These are phyloP conservation scores for Furcasterigmium furcatum DNA, from an alignment of 2,329 filamentous ascomycete genomes.

Conservation along the genomic window DNA sequence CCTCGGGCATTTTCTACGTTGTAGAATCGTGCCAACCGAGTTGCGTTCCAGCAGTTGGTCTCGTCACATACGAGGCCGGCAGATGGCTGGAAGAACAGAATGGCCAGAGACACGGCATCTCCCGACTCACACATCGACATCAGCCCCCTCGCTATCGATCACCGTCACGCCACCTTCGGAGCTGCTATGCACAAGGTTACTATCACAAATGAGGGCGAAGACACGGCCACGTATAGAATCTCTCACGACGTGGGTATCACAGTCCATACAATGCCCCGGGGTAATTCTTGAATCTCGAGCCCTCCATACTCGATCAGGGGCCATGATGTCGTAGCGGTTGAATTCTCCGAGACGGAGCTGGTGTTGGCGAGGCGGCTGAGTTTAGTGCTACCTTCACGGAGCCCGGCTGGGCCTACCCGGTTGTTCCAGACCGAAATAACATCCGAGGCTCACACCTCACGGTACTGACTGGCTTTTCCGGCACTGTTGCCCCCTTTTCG, in stretches of 20 bases:
- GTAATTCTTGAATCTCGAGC: constrained; percentile 1
- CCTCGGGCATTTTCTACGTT: too few relatives aligned
- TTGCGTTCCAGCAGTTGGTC: too few relatives aligned
- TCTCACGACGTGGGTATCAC: constrained; percentile 4
- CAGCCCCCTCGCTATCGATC: too few relatives aligned
- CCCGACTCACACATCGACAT: too few relatives aligned
- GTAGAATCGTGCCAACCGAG: too few relatives aligned
- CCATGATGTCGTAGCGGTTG: background rate
- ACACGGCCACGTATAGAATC: constrained; percentile 5
- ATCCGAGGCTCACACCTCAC: background rate
- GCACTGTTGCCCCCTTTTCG: background rate
- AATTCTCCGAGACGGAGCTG: background rate
- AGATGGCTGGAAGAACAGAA: too few relatives aligned
- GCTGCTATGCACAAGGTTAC: constrained; percentile 6
- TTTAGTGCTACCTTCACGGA: background rate
- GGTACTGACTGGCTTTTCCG: background rate
- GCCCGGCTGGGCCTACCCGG: constrained; percentile 8
- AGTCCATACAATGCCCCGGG: constrained; percentile 2
- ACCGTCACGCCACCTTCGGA: too few relatives aligned
- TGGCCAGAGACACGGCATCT: too few relatives aligned
- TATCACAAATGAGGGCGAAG: background rate
- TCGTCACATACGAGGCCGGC: too few relatives aligned
- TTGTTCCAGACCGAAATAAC: constrained; percentile 4
- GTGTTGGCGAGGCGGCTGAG: background rate
- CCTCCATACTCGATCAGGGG: background rate